phyloP scores from a whole-genome alignment of 2,329 filamentous ascomycete genomes.

The Pezicula rhizophila region DNA sequence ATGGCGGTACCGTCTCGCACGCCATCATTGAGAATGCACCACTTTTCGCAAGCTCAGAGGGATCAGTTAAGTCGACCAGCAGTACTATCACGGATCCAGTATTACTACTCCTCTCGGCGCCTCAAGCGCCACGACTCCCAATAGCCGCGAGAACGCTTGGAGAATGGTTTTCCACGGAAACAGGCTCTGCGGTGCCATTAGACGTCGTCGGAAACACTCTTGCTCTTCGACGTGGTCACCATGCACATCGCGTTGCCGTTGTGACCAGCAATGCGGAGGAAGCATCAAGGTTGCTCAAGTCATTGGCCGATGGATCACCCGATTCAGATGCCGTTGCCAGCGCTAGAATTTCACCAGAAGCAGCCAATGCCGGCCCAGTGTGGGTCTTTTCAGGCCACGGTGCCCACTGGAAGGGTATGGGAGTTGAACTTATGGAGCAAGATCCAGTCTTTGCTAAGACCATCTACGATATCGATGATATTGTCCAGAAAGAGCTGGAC shows the following conservation, averaged over 20 bases:
- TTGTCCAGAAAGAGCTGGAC: conserved; percentile 16
- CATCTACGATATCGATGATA: conserved; percentile 22
- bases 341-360: conserved; percentile 10
- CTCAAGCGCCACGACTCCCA: conserved; percentile 27
- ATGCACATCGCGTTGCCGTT: conserved; percentile 26
- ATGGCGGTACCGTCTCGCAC: conserved; percentile 30
- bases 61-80: not conserved
- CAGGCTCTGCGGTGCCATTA: too few relatives aligned
- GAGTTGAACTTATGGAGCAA: conserved; percentile 28
- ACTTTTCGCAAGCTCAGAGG: not conserved
- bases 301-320: too few relatives aligned
- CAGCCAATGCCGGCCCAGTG: conserved; percentile 11
- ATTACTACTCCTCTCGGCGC: conserved; percentile 24
- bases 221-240: conserved; percentile 27
- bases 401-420: conserved; percentile 37
- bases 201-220: conserved; percentile 22
- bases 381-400: conserved; percentile 40
- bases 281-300: too few relatives aligned
- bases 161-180: conserved; percentile 18
- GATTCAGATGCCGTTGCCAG: not conserved
- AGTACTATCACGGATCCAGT: too few relatives aligned
- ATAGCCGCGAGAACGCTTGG: conserved; percentile 17
- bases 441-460: conserved; percentile 21
- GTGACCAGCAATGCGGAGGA: conserved; percentile 11
- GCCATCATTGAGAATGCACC: conserved; percentile 24